Base-by-base conservation (phyloP, 768 basidiomycete species). In the Naganishia vishniacii region DNA sequence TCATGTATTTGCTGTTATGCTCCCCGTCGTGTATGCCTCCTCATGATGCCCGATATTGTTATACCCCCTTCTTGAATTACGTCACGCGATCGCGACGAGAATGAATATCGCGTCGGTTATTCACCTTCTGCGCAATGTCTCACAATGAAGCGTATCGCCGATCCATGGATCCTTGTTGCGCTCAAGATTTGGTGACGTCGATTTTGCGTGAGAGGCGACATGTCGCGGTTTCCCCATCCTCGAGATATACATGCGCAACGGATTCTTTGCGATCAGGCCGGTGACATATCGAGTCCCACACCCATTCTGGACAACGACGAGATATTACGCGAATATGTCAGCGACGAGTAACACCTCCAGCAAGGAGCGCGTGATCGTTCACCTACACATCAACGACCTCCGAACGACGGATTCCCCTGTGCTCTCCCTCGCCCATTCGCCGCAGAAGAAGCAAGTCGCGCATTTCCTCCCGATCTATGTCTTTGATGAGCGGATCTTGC, bases 391-490 rank as follows among this genome's bases (percentile, higher is more conserved):
- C 28, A 65, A 72, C 42, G 75, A 76, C 62, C 65, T 76, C 0
- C 64, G 75, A 20, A 46, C 69, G 3, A 72, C 73, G 59, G 75
- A 76, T 42, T 71, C 70, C 4, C 75, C 72, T 3, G 72, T 69
- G 1, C 68, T 76, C 7, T 61, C 70, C 28, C 48, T 70, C 16
- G 64, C 73, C 0, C 73, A 76, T 51, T 70, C 70, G 12, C 65
- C 65, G 53, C 25, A 66, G n/a, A 45, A 67, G 16, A 67, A 69
- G 20, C 66, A 70, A 26, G 67, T 77, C 41, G 78, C 77, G 16
- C 76, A 80, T 59, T 76, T 79, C 66, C 69, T 81, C 3, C 80
- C 80, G 0, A 51, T 81, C 47, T 80, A 75, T 68, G 78, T 80
- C 23, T 78, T 80, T 45, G 77, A 80, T 60, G 76, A 79, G 34